Percentiles rank a stretch among this genome's conserved stretches.
Conservation (phyloP, 169 alveolate species). For the Perkinsus chesapeaki region DNA sequence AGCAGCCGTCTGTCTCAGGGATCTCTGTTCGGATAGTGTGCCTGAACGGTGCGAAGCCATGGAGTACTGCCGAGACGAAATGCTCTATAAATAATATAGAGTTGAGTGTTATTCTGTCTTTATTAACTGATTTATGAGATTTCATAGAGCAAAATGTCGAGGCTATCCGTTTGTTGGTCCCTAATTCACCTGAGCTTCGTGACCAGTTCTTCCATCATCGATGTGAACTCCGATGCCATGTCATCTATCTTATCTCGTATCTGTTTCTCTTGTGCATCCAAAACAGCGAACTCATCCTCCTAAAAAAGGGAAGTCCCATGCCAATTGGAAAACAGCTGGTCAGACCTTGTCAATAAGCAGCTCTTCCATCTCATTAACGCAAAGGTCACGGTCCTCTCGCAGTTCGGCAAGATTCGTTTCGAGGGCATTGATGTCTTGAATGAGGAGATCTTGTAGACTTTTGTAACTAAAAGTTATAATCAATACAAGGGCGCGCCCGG, state of each 20-base stretch:
- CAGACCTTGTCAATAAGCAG: not conserved
- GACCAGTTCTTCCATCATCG: not conserved
- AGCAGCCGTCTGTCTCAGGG: too few relatives aligned
- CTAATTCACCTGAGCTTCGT: not conserved
- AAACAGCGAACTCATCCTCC: not conserved
- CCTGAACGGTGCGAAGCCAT: too few relatives aligned
- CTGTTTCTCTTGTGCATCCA: not conserved
- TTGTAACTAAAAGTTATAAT: not conserved
- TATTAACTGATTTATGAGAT: too few relatives aligned
- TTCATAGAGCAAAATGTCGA: not conserved
- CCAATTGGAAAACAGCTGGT: not conserved
- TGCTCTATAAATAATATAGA: too few relatives aligned
- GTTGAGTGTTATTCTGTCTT: too few relatives aligned
- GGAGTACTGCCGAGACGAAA: too few relatives aligned
- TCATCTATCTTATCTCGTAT: not conserved
- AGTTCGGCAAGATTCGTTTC: not conserved
- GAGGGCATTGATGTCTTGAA: not conserved
- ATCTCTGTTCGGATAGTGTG: too few relatives aligned
- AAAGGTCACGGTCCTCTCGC: not conserved
- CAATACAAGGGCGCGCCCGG: not conserved
- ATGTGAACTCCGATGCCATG: not conserved
- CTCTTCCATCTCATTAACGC: not conserved
- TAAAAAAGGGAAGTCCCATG: not conserved
- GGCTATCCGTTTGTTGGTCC: too few relatives aligned
- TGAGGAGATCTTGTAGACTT: not conserved